A percentile compares a stretch with the other conserved stretches of the same genome.
Evolutionary conservation across 2,329 filamentous ascomycete genomes (phyloP).

Genomic region (Davidsoniella virescens): DNA sequence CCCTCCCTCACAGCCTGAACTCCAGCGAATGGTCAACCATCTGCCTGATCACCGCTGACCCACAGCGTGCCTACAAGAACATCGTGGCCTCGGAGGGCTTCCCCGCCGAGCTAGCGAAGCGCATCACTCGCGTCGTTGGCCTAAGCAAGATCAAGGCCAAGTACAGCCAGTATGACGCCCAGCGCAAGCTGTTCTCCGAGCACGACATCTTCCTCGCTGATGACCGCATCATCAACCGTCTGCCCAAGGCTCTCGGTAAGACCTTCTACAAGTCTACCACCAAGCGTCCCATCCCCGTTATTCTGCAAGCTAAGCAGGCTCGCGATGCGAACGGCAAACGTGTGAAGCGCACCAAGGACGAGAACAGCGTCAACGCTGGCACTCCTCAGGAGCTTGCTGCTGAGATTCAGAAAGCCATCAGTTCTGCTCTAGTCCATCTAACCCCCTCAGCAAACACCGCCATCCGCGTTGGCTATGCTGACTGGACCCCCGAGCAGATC

Average conservation of each 20-base stretch:
- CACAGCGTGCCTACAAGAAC: slow-evolving; percentile 81
- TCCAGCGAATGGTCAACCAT: slow-evolving; percentile 49
- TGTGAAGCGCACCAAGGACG: slow-evolving; percentile 32
- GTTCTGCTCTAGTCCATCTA: slow-evolving; percentile 65
- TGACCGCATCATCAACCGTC: slow-evolving; percentile 58
- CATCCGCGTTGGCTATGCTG: slow-evolving; percentile 61
- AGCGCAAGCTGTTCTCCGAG: slow-evolving; percentile 66
- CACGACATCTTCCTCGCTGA: slow-evolving; percentile 92
- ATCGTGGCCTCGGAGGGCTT: slow-evolving; percentile 60
- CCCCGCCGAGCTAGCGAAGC: slow-evolving; percentile 46
- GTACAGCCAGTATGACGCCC: slow-evolving; percentile 76
- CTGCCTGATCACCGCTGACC: slow-evolving; percentile 71
- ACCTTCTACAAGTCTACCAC: slow-evolving; percentile 71
- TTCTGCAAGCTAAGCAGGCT: slow-evolving; percentile 34
- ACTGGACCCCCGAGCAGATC: slow-evolving; percentile 59
- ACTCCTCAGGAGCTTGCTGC: slow-evolving; percentile 51
- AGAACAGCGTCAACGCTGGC: slow-evolving; percentile 20
- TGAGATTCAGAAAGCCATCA: slow-evolving; percentile 65
- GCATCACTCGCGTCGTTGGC: slow-evolving; percentile 64
- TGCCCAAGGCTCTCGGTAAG: slow-evolving; percentile 73
- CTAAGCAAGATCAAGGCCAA: slow-evolving; percentile 64
- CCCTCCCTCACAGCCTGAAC: slow-evolving; percentile 61
- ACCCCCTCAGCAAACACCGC: slow-evolving; percentile 64
- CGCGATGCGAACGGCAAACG: slow-evolving; percentile 24
- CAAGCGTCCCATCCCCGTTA: slow-evolving; percentile 78